Evolutionary conservation across 1,284 basidiomycete genomes (phyloP).

Genomic region (Sparassis latifolia): DNA sequence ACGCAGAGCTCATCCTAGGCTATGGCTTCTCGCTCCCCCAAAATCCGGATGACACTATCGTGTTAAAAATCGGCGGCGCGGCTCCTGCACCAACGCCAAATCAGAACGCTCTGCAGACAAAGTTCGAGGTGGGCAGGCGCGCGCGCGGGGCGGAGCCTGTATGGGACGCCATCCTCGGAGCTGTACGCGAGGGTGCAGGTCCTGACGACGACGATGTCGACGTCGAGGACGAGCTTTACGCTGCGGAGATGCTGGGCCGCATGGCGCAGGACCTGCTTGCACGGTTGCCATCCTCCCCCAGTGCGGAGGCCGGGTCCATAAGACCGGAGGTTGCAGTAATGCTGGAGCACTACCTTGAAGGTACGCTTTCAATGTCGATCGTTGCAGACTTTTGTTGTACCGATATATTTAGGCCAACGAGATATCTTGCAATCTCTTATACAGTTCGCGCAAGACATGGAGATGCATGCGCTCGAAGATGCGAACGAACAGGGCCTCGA

Average conservation of each 20-base stretch:
- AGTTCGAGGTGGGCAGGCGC: constrained; percentile 58
- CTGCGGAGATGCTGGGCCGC: constrained; percentile 53
- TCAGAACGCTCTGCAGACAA: constrained; percentile 24
- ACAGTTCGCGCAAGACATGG: constrained; percentile 38
- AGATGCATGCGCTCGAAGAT: constrained; percentile 34
- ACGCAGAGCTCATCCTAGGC: constrained; percentile 80
- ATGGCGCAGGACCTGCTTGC: constrained; percentile 57
- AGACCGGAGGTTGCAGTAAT: constrained; percentile 48
- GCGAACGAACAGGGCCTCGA: constrained; percentile 48
- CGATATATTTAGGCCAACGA: constrained; percentile 30
- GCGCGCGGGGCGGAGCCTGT: constrained; percentile 50
- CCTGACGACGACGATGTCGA: constrained; percentile 22
- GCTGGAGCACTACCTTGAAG: constrained; percentile 53
- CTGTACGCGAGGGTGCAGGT: constrained; percentile 29
- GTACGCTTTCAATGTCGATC: constrained; percentile 24
- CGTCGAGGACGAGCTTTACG: constrained; percentile 58
- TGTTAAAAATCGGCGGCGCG: constrained; percentile 64
- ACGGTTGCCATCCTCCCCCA: constrained; percentile 36
- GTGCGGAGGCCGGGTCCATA: constrained; percentile 18
- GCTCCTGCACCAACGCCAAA: constrained; percentile 9
- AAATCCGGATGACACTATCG: constrained; percentile 82
- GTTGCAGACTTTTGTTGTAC: neutral
- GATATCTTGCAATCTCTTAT: constrained; percentile 37
- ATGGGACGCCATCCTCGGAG: constrained; percentile 48
- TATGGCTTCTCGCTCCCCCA: constrained; percentile 77